Conservation (phyloP, 148 eudicot species). For the Pharnaceum exiguum region DNA sequence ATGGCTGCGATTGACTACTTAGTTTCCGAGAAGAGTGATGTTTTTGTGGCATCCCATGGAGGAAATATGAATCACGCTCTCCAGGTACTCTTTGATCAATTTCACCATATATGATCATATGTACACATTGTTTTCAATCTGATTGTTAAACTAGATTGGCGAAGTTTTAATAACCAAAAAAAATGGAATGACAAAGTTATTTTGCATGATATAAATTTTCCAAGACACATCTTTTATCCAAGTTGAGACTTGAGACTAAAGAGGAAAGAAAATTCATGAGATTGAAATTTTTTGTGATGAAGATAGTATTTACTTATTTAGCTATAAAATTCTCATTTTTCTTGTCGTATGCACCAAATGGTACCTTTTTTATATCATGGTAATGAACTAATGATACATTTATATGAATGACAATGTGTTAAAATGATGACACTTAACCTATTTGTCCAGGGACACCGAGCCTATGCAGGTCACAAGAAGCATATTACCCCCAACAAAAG, state of each 20-base stretch:
- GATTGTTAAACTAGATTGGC: no score
- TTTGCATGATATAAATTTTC: background rate
- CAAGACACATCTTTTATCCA: background rate
- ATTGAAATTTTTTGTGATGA: no score
- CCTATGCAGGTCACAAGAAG: conserved; percentile 91
- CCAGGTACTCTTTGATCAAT: conserved; percentile 43
- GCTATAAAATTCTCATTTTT: no score
- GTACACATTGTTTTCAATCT: no score
- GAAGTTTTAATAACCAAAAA: no score
- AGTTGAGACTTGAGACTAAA: no score
- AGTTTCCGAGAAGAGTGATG: conserved; percentile 85
- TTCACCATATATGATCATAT: no score
- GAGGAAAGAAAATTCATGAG: no score
- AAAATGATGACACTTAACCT: background rate
- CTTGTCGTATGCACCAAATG: background rate
- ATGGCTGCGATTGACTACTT: conserved; percentile 95
- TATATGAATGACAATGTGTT: no score
- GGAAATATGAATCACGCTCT: conserved; percentile 97
- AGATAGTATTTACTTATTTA: no score
- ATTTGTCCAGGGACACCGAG: conserved; percentile 71
- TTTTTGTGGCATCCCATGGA: conserved; percentile 94
- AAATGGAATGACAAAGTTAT: no score
- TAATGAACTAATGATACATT: no score
- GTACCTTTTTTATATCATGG: background rate
- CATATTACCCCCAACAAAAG: conserved; percentile 90